Conservation (phyloP, 2,329 filamentous ascomycete species). For the Fusarium tjaetaba region DNA sequence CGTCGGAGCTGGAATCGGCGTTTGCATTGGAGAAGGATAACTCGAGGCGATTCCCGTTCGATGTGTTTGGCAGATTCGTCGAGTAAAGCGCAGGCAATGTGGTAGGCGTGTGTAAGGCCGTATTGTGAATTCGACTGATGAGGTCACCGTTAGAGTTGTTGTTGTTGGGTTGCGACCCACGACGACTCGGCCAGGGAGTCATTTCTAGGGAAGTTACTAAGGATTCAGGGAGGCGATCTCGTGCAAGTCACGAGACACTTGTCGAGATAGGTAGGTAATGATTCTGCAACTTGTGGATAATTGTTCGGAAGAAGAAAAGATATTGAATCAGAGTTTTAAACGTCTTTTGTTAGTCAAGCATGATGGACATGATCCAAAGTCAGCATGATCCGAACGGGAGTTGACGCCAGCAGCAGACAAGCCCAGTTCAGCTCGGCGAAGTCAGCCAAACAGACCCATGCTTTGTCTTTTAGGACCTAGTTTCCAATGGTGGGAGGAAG, state of each 20-base stretch:
- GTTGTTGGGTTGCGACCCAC: slow-evolving; percentile 45
- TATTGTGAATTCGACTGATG: slow-evolving; percentile 51
- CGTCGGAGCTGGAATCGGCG: slow-evolving; percentile 57
- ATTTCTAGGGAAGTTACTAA: slow-evolving; percentile 42
- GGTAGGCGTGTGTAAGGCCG: slow-evolving; percentile 48
- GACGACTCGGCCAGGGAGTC: slow-evolving; percentile 47
- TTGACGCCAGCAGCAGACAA: slow-evolving; percentile 10
- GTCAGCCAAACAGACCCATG: slow-evolving; percentile 11
- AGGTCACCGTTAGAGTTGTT: slow-evolving; percentile 44
- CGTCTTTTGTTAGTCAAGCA: slow-evolving; percentile 21
- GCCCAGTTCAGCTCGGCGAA: slow-evolving; percentile 9
- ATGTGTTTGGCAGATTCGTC: slow-evolving; percentile 1
- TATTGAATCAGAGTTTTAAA: not conserved
- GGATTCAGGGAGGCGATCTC: slow-evolving; percentile 19
- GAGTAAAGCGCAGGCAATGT: slow-evolving; percentile 39
- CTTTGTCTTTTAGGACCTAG: not conserved
- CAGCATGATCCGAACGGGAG: slow-evolving; percentile 15
- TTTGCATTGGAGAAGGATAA: slow-evolving; percentile 45
- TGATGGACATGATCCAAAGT: slow-evolving; percentile 23
- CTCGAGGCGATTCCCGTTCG: slow-evolving; percentile 38
- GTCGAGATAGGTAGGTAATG: not conserved
- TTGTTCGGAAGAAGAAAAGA: not conserved
- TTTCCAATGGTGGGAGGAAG: not conserved
- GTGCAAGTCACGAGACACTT: slow-evolving; percentile 16
- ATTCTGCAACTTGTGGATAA: not conserved